Evolutionary conservation across 305 asterid genomes (phyloP).

Genomic region (Plantago lanceolata): DNA sequence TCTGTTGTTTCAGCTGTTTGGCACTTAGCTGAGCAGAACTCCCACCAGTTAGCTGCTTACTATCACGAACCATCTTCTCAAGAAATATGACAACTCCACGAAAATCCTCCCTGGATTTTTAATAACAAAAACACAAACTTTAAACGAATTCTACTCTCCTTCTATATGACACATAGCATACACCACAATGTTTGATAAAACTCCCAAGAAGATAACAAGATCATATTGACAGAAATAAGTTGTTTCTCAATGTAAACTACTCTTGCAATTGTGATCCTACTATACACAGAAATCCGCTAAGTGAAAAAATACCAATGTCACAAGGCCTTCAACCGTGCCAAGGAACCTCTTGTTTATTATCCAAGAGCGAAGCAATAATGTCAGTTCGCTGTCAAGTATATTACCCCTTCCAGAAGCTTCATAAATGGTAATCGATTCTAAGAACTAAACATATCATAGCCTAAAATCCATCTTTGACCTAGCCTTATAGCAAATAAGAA

Average conservation of each 20-base stretch:
- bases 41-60: slow-evolving; percentile 46
- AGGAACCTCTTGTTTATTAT: too few relatives aligned
- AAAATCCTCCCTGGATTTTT: slow-evolving; percentile 55
- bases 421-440: too few relatives aligned
- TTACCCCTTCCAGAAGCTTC: too few relatives aligned
- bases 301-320: not conserved
- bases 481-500: too few relatives aligned
- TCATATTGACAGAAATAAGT: not conserved
- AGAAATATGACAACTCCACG: slow-evolving; percentile 43
- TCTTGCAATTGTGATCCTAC: not conserved
- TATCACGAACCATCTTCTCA: slow-evolving; percentile 60
- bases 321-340: too few relatives aligned
- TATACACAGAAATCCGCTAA: not conserved
- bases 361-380: not conserved
- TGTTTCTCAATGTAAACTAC: not conserved
- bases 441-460: too few relatives aligned
- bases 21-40: slow-evolving; percentile 39
- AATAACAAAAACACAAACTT: not conserved
- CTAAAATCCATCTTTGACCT: too few relatives aligned
- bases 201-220: not conserved
- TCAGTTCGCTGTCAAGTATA: not conserved
- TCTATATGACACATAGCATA: not conserved
- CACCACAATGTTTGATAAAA: not conserved
- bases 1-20: slow-evolving; percentile 56
- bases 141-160: slow-evolving; percentile 1